phyloP scores from a whole-genome alignment of 768 basidiomycete species.

The Pholiota microspora region DNA sequence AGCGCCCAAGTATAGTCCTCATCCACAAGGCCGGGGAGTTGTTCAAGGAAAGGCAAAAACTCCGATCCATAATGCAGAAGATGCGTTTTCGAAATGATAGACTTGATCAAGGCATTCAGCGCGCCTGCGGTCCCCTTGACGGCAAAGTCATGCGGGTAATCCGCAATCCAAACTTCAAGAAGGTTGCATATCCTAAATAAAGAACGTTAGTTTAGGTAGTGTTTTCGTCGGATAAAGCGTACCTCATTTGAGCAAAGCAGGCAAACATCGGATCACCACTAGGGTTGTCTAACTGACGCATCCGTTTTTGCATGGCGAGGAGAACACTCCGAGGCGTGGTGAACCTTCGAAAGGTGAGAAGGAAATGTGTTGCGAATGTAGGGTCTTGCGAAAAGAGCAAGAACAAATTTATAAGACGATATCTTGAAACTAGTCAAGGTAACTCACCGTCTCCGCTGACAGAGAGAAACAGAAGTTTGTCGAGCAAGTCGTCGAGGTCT shows the following conservation, averaged over 20 bases:
- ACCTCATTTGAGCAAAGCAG: slow-evolving; percentile 89
- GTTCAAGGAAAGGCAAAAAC: slow-evolving; percentile 77
- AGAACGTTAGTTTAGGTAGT: slow-evolving; percentile 3
- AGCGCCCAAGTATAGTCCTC: slow-evolving; percentile 74
- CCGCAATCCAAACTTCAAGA: slow-evolving; percentile 72
- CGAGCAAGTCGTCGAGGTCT: slow-evolving; percentile 74
- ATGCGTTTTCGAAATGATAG: slow-evolving; percentile 76
- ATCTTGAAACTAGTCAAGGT: background rate
- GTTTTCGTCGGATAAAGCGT: slow-evolving; percentile 2
- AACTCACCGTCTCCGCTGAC: slow-evolving; percentile 78
- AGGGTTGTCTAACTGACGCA: slow-evolving; percentile 72
- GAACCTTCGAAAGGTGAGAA: slow-evolving; percentile 83
- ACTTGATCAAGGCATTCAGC: slow-evolving; percentile 72
- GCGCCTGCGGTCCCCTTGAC: slow-evolving; percentile 73
- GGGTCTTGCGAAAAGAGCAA: slow-evolving; percentile 59
- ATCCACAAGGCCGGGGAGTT: slow-evolving; percentile 61
- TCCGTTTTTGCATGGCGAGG: slow-evolving; percentile 86
- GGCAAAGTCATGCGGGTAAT: slow-evolving; percentile 79
- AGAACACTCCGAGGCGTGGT: slow-evolving; percentile 75
- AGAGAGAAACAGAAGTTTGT: slow-evolving; percentile 78
- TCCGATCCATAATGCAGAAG: slow-evolving; percentile 84
- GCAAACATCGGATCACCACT: slow-evolving; percentile 83
- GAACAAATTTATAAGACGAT: slow-evolving; percentile 4
- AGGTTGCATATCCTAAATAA: slow-evolving; percentile 69
- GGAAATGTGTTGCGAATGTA: slow-evolving; percentile 73